Conservation (phyloP, 495 filamentous ascomycete species). For the Penicillium fimorum region DNA sequence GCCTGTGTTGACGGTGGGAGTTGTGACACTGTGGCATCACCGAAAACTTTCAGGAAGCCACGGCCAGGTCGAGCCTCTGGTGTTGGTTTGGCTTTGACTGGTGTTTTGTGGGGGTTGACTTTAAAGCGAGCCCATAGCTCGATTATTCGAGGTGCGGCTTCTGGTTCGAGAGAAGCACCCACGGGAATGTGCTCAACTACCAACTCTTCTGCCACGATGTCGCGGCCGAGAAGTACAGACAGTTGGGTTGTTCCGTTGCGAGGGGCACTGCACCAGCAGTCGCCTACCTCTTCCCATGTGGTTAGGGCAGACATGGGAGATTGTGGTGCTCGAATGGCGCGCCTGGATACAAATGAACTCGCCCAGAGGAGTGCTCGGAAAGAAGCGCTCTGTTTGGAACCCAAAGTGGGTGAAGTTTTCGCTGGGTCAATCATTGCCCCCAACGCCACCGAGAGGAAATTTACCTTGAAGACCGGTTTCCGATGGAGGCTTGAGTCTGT, state of each 20-base stretch:
- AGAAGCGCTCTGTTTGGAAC: slow-evolving; percentile 6
- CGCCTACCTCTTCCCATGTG: slow-evolving; percentile 46
- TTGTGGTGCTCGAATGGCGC: slow-evolving; percentile 8
- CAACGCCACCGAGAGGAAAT: slow-evolving; percentile 35
- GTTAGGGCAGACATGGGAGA: slow-evolving; percentile 33
- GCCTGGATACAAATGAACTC: neutral
- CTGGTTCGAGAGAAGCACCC: slow-evolving; percentile 31
- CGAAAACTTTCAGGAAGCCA: slow-evolving; percentile 1
- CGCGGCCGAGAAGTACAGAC: slow-evolving; percentile 30
- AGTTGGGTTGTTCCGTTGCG: slow-evolving; percentile 43
- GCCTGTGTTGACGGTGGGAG: slow-evolving; percentile 5
- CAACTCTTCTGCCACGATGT: slow-evolving; percentile 47
- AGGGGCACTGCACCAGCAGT: slow-evolving; percentile 48
- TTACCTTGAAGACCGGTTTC: slow-evolving; percentile 27
- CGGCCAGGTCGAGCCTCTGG: slow-evolving; percentile 1
- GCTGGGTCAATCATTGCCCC: slow-evolving; percentile 41
- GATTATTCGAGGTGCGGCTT: slow-evolving; percentile 42
- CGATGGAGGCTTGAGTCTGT: slow-evolving; percentile 14
- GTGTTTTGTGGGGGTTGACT: slow-evolving; percentile 15
- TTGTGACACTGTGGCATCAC: neutral
- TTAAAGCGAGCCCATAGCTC: slow-evolving; percentile 47
- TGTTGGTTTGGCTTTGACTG: slow-evolving; percentile 3
- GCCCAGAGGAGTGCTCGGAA: slow-evolving; percentile 10
- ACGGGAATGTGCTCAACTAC: slow-evolving; percentile 48
- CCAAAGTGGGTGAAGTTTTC: slow-evolving; percentile 33